phyloP scores from a whole-genome alignment of 2,329 filamentous ascomycete genomes.

The Trichoderma lentiforme region DNA sequence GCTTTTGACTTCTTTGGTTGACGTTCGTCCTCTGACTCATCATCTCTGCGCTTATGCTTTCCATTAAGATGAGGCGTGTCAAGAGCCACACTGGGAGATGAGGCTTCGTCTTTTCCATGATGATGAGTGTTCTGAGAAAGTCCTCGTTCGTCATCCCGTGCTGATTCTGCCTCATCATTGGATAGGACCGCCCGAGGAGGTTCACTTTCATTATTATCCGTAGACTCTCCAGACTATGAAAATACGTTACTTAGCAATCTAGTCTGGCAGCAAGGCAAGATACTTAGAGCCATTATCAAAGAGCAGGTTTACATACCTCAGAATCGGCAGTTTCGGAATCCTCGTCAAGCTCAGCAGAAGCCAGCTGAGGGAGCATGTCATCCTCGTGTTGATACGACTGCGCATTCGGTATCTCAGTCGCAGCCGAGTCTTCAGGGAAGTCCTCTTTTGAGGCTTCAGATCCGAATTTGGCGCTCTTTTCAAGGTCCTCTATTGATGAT shows the following conservation, averaged over 20 bases:
- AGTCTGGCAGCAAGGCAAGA: neutral
- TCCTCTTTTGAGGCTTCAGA: neutral
- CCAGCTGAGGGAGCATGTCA: neutral
- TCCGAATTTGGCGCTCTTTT: neutral
- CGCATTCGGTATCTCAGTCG: neutral
- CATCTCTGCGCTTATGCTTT: slow-evolving; percentile 16
- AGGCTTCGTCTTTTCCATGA: neutral
- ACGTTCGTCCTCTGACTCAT: slow-evolving; percentile 12
- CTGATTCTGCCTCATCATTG: neutral
- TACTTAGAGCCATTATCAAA: neutral
- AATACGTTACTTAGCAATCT: neutral
- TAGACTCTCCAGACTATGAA: neutral
- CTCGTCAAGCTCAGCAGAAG: neutral
- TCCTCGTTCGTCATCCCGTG: neutral
- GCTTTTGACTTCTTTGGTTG: slow-evolving; percentile 11
- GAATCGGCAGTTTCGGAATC: neutral
- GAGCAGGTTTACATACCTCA: neutral
- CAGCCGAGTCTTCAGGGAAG: neutral
- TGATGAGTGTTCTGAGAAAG: neutral
- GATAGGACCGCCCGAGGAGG: neutral
- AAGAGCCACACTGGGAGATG: neutral
- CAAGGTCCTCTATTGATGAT: neutral
- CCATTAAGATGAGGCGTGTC: slow-evolving; percentile 7
- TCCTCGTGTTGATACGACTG: neutral
- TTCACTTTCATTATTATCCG: neutral